Base-by-base conservation (phyloP, 495 filamentous ascomycete species). In the Talaromyces stipitatus region DNA sequence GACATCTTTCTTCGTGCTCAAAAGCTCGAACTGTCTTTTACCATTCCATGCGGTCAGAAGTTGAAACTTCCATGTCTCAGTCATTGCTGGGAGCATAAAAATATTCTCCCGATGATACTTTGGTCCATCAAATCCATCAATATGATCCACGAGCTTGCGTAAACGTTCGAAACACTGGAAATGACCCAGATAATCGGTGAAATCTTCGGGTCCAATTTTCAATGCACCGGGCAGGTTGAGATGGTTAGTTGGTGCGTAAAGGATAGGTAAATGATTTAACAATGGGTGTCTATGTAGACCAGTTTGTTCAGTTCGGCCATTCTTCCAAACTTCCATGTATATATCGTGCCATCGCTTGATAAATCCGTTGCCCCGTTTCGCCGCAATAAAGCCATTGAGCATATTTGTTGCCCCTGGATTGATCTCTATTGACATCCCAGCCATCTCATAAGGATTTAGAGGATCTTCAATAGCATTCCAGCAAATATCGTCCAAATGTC, bases 311-410 rank as follows among this genome's bases (percentile, higher is more conserved):
- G 54, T 47, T 23, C 33, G 18, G 10, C 36, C 54, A 11, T 53
- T 29, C 33, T 50, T 28, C 47, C 47, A 50, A 6, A 56, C 7
- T 10, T 24, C 24, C 22, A 24, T n/a, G 47, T 50, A 50, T 4
- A 50, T 28, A 2, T 24, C 20, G 24, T 50, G 47, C 47, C 51
- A 54, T 20, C 28, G 51, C 12, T 54, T 33, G 16, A 54, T 36
- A 2, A 36, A 33, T n/a, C n/a, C 29, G 30, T 64, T 54, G 3
- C 46, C 24, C 18, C 61, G 60, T n/a, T 62, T 58, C 4, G 32
- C 36, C 0, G 66, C 66, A 29, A 68, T 52, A 29, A 68, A 66
- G 14, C 55, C 43, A 46, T 68, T 68, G 3, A 30, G 30, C 43
- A 50, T 50, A 6, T 24, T 24, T 8, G 22, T 28, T 10, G 24